Evolutionary conservation across 208 protist genomes (phyloP).

Genomic region (Trypanosoma mega): DNA sequence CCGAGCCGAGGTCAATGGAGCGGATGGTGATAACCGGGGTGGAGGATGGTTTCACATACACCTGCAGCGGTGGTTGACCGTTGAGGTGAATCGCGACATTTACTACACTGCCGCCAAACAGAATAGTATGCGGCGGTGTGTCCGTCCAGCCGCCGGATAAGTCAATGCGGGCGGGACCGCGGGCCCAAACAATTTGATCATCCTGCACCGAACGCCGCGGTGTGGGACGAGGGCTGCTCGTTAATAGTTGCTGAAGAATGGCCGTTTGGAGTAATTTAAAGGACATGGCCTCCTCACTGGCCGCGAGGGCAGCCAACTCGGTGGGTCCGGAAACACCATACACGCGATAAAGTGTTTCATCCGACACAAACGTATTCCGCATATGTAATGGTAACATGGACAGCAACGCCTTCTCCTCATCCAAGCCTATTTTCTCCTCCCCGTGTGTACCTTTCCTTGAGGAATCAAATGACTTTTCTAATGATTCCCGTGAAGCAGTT

Average conservation of each 20-base stretch:
- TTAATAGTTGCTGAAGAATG: constrained; percentile 4
- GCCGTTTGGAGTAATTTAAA: constrained; percentile 1
- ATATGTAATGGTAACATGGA: background rate
- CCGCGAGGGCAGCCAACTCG: background rate
- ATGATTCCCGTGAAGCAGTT: too few relatives aligned
- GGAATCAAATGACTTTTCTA: too few relatives aligned
- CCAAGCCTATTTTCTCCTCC: too few relatives aligned
- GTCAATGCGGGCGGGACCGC: constrained; percentile 54
- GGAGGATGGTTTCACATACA: constrained; percentile 29
- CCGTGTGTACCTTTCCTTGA: too few relatives aligned
- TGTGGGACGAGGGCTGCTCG: background rate
- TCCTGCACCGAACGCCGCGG: constrained; percentile 31
- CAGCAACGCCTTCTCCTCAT: too few relatives aligned
- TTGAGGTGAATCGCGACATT: constrained; percentile 62
- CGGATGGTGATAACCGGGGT: constrained; percentile 29
- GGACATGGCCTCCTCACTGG: background rate
- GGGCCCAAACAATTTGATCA: constrained; percentile 51
- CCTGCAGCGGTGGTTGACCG: constrained; percentile 47
- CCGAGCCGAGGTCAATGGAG: constrained; percentile 42
- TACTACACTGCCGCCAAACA: constrained; percentile 55
- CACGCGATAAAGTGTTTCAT: background rate
- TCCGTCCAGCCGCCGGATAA: constrained; percentile 65
- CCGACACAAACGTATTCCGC: background rate
- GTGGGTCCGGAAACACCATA: background rate
- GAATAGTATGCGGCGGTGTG: constrained; percentile 56